A percentile compares a stretch with the other conserved stretches of the same genome.
phyloP scores from a whole-genome alignment of 1,284 basidiomycete species.

The Leccinum griseonigrum region DNA sequence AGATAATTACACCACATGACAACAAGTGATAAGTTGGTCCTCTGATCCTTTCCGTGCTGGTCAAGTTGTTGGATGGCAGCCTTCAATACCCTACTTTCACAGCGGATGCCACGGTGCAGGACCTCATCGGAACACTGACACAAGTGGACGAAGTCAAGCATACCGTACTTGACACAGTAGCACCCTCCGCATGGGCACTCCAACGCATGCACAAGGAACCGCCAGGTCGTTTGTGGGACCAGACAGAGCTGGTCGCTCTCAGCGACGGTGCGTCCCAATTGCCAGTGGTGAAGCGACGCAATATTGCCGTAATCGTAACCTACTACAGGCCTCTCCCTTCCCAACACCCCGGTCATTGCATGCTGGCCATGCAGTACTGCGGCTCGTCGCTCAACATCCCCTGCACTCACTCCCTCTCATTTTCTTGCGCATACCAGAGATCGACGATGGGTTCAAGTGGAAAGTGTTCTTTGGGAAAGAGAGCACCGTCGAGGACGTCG shows the following conservation, averaged over 20 bases:
- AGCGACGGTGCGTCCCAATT: slow-evolving; percentile 57
- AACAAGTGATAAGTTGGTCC: slow-evolving; percentile 18
- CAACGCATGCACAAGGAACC: slow-evolving; percentile 59
- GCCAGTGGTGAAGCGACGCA: neutral
- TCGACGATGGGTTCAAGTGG: slow-evolving; percentile 71
- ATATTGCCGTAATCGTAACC: neutral
- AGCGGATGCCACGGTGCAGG: slow-evolving; percentile 51
- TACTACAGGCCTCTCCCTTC: slow-evolving; percentile 68
- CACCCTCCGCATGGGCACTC: slow-evolving; percentile 62
- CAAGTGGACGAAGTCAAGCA: slow-evolving; percentile 45
- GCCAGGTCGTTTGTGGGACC: slow-evolving; percentile 65
- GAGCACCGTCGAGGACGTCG: slow-evolving; percentile 51
- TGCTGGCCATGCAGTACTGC: slow-evolving; percentile 50
- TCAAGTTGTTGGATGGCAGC: slow-evolving; percentile 48
- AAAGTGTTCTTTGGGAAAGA: slow-evolving; percentile 59
- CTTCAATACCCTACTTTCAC: slow-evolving; percentile 61
- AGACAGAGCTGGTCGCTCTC: slow-evolving; percentile 60
- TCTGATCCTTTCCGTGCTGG: slow-evolving; percentile 58
- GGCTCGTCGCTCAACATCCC: slow-evolving; percentile 70
- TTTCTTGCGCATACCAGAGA: slow-evolving; percentile 75
- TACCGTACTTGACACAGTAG: slow-evolving; percentile 47
- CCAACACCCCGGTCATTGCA: slow-evolving; percentile 70
- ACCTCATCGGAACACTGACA: slow-evolving; percentile 54
- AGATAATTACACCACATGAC: slow-evolving; percentile 24
- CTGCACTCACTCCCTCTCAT: slow-evolving; percentile 52